These are phyloP conservation scores for Podospora tetraspora DNA, from an alignment of 495 filamentous ascomycete species.

Conservation along the genomic window DNA sequence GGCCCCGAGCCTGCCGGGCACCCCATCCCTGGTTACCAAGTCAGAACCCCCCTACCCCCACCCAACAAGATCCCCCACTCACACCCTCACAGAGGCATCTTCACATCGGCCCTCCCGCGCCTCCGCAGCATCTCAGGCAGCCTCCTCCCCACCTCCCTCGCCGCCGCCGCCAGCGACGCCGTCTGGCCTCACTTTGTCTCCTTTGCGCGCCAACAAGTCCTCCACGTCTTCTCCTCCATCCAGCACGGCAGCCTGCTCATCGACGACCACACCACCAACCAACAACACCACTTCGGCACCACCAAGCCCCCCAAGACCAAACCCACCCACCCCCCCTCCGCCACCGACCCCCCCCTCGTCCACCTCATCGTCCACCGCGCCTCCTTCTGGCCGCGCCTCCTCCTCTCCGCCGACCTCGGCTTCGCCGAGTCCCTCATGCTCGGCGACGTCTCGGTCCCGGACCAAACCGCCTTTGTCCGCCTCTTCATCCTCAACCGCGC, in stretches of 20 bases:
- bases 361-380: slow-evolving; percentile 54
- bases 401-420: slow-evolving; percentile 66
- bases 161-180: slow-evolving; percentile 31
- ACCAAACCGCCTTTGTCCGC: slow-evolving; percentile 62
- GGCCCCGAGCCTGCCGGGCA: neutral
- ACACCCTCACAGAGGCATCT: neutral
- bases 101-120: neutral
- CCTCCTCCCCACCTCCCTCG: neutral
- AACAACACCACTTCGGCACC: slow-evolving; percentile 17
- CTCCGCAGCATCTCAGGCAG: neutral
- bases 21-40: neutral
- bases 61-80: neutral
- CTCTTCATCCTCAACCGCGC: slow-evolving; percentile 61
- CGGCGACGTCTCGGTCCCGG: slow-evolving; percentile 56
- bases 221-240: slow-evolving; percentile 39
- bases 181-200: slow-evolving; percentile 36
- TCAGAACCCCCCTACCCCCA: neutral
- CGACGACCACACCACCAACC: slow-evolving; percentile 34
- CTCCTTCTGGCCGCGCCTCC: slow-evolving; percentile 59
- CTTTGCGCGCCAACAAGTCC: slow-evolving; percentile 35
- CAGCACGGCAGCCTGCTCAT: slow-evolving; percentile 39
- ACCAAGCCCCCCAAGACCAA: slow-evolving; percentile 15
- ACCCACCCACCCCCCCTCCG: slow-evolving; percentile 21
- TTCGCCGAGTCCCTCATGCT: slow-evolving; percentile 71
- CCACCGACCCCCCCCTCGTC: slow-evolving; percentile 26